Evolutionary conservation across 2,329 filamentous ascomycete species (phyloP).

Genomic region (Pseudogymnoascus sp.): DNA sequence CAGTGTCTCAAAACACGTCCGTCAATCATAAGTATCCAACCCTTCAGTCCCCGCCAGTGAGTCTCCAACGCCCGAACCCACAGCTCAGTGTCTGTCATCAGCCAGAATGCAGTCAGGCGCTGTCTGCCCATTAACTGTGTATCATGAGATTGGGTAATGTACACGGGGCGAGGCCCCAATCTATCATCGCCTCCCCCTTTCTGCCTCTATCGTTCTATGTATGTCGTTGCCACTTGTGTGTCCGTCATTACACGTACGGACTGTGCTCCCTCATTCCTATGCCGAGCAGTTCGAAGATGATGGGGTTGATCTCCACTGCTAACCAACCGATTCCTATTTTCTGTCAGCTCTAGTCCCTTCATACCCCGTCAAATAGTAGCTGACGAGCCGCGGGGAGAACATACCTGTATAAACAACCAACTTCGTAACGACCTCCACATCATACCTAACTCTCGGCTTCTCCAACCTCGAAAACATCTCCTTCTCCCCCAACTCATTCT

Average conservation of each 20-base stretch:
- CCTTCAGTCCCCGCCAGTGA: not conserved
- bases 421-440: constrained; percentile 98
- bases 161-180: not conserved
- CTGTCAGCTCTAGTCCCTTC: not conserved
- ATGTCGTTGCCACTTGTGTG: not conserved
- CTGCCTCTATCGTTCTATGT: not conserved
- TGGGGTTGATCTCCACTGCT: constrained; percentile 44
- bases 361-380: not conserved
- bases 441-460: constrained; percentile 84
- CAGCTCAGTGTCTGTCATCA: not conserved
- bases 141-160: constrained; percentile 5
- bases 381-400: constrained; percentile 24
- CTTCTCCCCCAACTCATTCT: constrained; percentile 51
- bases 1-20: not conserved
- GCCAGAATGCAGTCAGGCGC: not conserved
- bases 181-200: not conserved
- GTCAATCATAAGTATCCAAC: constrained; percentile 1
- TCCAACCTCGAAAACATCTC: constrained; percentile 80
- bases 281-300: constrained; percentile 36
- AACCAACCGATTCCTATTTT: constrained; percentile 69
- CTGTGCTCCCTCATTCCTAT: constrained; percentile 26
- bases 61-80: not conserved
- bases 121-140: not conserved
- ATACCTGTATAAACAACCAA: constrained; percentile 86
- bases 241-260: not conserved